Evolutionary conservation across 129 eudicot species (phyloP), one percentile per base, ranked within the genome.

Genomic region (Ambrosia artemisiifolia): DNA sequence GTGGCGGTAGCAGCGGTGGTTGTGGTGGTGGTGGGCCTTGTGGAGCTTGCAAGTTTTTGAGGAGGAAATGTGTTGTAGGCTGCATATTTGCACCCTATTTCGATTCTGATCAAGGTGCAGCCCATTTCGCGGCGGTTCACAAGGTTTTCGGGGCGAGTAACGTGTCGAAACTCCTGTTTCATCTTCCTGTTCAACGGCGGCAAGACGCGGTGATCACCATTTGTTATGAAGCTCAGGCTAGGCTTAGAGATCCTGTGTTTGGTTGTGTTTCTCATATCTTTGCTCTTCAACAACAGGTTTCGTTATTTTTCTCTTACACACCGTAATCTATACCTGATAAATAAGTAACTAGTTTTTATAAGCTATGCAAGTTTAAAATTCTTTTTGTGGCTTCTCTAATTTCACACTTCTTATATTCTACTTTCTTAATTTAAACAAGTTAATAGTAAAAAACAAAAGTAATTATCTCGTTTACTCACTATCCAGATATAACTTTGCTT

Each of bases 271-370:
- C 92, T 35, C 86, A 78, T 38, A 83, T 86, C 56, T 81, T 86
- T 69, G 86, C 88, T 7, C 86, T 86, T 18, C 92, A 86, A 62
- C 92, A 86, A 57, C 92, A 86, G 92, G 92, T 85, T 71, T 71
- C 18, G 24, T 63, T 48, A 19, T 12, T 5, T 51, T 38, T 42
- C 51, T 51, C 57, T 40, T 38, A 49, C 32, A 54, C 1, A 53
- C 0, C 0, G 1, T 24, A 24, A 24, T 24, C 28, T 24, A 24
- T 24, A 24, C 28, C 28, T 24, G 28, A 24, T 24, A 24, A 24
- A 24, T 24, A 24, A 24, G 28, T 24, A 1, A 24, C 28, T 0
- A 24, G 28, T n/a, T n/a, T n/a, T n/a, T n/a, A n/a, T n/a, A n/a
- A n/a, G n/a, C n/a, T n/a, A n/a, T n/a, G n/a, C 28, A 1, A 24